Base-by-base conservation (phyloP, 1,139 yeast genomes). In the Yamadazyma taylorii region DNA sequence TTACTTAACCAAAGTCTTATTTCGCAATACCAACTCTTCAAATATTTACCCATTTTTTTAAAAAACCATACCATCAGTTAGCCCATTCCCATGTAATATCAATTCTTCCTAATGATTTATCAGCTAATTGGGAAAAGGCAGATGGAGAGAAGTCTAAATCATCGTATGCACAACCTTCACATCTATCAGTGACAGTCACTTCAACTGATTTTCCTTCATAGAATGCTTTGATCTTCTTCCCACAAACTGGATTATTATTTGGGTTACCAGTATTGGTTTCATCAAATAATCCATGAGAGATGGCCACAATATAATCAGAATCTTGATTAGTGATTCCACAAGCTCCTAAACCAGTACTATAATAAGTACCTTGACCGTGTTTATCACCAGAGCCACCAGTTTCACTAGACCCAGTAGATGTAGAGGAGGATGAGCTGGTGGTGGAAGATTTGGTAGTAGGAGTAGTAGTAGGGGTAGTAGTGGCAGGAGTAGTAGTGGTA, bases 301-400 rank as follows among this genome's bases (percentile, higher is more conserved):
- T 52, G 28, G 75, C 76, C 23, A 65, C 72, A 47, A 80, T 70
- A 47, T 58, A 59, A 51, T 81, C 85, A 17, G 66, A 31, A 47
- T 71, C 79, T 21, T 63, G 37, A 61, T 58, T 71, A 43, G 66
- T 59, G 39, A 48, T 42, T 33, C 86, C 86, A 61, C 86, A 80
- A 21, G 86, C 79, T 39, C 85, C 86, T 41, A 79, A 59, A 16
- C 80, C 84, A 21, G 78, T 61, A 34, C 62, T 61, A 63, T 75
- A 80, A 69, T 58, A 80, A 38, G 86, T 80, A 46, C 82, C 85
- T 40, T 78, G 66, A 41, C 86, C 85, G 16, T 55, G 17, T 17
- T 54, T 30, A n/a, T 56, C 32, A 7, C 55, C 24, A 4, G 53
- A 39, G 16, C 53, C 19, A 7, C 57, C 17, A 28, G 60, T 41